Conservation (phyloP, 495 filamentous ascomycete genomes). For the Aspergillus diversus region DNA sequence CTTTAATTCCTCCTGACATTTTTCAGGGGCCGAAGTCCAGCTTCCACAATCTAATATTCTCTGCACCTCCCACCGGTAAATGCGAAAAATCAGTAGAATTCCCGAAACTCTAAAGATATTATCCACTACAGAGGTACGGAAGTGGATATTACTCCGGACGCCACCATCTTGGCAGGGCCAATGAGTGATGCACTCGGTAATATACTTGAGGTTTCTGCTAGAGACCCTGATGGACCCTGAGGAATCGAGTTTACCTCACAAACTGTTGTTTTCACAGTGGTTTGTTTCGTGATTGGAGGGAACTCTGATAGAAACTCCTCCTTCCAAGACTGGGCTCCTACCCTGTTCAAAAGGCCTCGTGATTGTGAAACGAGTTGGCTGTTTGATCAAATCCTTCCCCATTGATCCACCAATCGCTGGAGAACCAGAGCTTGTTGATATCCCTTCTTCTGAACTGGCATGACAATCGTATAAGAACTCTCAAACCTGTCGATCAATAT, state of each 20-base stretch:
- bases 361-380: conserved; percentile 14
- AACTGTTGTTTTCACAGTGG: background rate
- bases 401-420: conserved; percentile 18
- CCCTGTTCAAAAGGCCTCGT: conserved; percentile 8
- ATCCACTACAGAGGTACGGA: background rate
- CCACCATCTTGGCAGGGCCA: conserved; percentile 8
- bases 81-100: conserved; percentile 11
- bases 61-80: conserved; percentile 12
- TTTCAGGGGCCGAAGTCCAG: background rate
- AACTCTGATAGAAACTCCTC: background rate
- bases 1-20: background rate
- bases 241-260: background rate
- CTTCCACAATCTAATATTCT: background rate
- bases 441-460: background rate
- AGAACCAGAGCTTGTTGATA: background rate
- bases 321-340: conserved; percentile 8
- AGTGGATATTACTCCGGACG: background rate
- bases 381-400: background rate
- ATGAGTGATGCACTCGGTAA: background rate
- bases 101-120: background rate
- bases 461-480: conserved; percentile 8
- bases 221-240: background rate
- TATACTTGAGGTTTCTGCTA: conserved; percentile 11
- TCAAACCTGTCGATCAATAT: conserved; percentile 9
- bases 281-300: conserved; percentile 13